These are phyloP conservation scores for Tylopilus sp. DNA, from an alignment of 768 basidiomycete species.

Conservation along the genomic window DNA sequence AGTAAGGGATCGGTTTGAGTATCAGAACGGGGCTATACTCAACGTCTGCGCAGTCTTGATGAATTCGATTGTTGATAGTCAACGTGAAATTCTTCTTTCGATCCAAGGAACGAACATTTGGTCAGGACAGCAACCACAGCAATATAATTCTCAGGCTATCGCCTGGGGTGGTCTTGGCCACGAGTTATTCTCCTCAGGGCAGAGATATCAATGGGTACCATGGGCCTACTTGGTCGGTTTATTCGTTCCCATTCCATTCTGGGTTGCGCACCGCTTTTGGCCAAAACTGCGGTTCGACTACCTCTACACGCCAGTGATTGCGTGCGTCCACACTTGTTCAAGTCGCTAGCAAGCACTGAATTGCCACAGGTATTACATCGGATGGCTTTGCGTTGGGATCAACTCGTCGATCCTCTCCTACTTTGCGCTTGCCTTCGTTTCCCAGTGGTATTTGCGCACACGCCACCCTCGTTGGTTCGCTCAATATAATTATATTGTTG, in stretches of 20 bases:
- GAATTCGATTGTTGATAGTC: conserved; percentile 53
- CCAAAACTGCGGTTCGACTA: conserved; percentile 31
- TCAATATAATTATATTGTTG: conserved; percentile 63
- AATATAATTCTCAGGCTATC: conserved; percentile 34
- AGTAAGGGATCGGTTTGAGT: conserved; percentile 46
- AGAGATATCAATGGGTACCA: conserved; percentile 41
- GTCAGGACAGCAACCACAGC: conserved; percentile 31
- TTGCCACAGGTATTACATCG: conserved; percentile 34
- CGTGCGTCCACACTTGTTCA: conserved; percentile 13
- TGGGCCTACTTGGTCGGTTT: conserved; percentile 35
- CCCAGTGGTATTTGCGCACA: conserved; percentile 57
- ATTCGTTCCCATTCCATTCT: conserved; percentile 41
- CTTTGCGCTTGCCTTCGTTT: conserved; percentile 51
- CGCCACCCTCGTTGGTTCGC: conserved; percentile 66
- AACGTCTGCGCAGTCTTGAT: conserved; percentile 37
- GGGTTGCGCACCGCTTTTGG: conserved; percentile 35
- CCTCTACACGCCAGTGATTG: conserved; percentile 34
- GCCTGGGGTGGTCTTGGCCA: conserved; percentile 41
- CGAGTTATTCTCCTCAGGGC: conserved; percentile 30
- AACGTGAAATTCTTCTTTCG: conserved; percentile 50
- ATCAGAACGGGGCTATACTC: conserved; percentile 33
- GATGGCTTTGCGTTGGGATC: conserved; percentile 49
- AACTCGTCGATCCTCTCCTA: conserved; percentile 48
- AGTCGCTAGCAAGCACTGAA: conserved; percentile 13
- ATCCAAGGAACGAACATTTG: conserved; percentile 48